These are phyloP conservation scores for Dendrostoma leiphaemia DNA, from an alignment of 2,329 filamentous ascomycete genomes.

Conservation along the genomic window DNA sequence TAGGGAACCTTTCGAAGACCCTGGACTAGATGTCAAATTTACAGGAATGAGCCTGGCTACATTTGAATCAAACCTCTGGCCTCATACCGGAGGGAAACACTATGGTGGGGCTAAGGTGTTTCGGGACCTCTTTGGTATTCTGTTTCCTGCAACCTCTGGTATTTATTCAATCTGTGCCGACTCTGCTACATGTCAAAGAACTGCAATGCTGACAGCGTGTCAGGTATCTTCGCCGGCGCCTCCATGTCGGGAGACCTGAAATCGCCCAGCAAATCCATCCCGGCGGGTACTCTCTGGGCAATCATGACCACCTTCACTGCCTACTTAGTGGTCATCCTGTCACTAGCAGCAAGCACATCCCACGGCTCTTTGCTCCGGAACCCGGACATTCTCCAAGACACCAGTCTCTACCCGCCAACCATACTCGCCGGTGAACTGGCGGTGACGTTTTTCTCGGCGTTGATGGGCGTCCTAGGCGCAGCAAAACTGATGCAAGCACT, in stretches of 20 bases:
- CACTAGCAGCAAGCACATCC: constrained; percentile 74
- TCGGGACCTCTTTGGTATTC: constrained; percentile 79
- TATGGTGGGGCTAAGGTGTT: constrained; percentile 67
- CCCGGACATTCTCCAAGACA: constrained; percentile 76
- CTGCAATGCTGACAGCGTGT: constrained; percentile 49
- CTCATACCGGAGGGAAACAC: constrained; percentile 62
- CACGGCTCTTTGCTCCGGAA: constrained; percentile 71
- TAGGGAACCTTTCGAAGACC: constrained; percentile 64
- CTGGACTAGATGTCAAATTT: constrained; percentile 65
- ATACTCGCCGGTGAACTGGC: constrained; percentile 81
- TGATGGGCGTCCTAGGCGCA: constrained; percentile 85
- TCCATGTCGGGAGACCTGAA: constrained; percentile 88
- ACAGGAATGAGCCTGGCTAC: constrained; percentile 74
- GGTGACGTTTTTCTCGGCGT: constrained; percentile 77
- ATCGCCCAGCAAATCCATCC: constrained; percentile 81
- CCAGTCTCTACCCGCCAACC: constrained; percentile 71
- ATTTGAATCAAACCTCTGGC: constrained; percentile 70
- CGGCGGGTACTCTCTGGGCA: constrained; percentile 77
- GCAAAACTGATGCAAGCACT: constrained; percentile 84
- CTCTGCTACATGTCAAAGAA: too few relatives aligned
- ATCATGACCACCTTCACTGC: constrained; percentile 72
- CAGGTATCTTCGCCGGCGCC: constrained; percentile 65
- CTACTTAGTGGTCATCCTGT: constrained; percentile 74
- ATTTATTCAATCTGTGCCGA: not conserved
- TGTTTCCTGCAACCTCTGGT: constrained; percentile 70